Evolutionary conservation across 495 filamentous ascomycete species (phyloP).

Genomic region (Annulohypoxylon bovei): DNA sequence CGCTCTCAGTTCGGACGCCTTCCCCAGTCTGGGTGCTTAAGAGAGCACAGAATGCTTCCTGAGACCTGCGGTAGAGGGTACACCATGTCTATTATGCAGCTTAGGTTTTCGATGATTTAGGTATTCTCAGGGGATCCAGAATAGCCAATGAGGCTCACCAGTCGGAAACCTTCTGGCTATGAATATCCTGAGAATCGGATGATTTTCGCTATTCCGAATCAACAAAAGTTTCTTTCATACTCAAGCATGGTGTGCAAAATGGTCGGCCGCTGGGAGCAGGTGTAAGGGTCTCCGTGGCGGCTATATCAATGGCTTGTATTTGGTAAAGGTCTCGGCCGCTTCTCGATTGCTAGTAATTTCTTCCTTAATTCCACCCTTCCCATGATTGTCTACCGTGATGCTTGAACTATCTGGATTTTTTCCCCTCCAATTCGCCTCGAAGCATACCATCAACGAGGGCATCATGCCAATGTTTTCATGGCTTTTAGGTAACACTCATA

Average conservation of each 20-base stretch:
- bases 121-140: constrained; percentile 25
- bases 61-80: constrained; percentile 14
- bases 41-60: constrained; percentile 4
- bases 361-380: not conserved
- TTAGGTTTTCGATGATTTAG: constrained; percentile 31
- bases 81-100: constrained; percentile 32
- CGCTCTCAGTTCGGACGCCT: constrained; percentile 75
- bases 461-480: not conserved
- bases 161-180: constrained; percentile 38
- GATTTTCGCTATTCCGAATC: constrained; percentile 42
- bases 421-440: not conserved
- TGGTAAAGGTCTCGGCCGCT: constrained; percentile 34
- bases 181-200: constrained; percentile 36
- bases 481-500: not conserved
- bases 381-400: not conserved
- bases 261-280: constrained; percentile 16
- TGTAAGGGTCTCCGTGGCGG: constrained; percentile 23
- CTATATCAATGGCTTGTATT: constrained; percentile 34
- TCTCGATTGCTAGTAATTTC: constrained; percentile 15
- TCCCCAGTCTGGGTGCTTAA: constrained; percentile 75
- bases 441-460: not conserved
- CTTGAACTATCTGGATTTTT: not conserved
- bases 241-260: constrained; percentile 30
- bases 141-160: constrained; percentile 26
- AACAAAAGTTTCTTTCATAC: constrained; percentile 48